phyloP scores from a whole-genome alignment of 768 basidiomycete species.

The Suillus placidus region DNA sequence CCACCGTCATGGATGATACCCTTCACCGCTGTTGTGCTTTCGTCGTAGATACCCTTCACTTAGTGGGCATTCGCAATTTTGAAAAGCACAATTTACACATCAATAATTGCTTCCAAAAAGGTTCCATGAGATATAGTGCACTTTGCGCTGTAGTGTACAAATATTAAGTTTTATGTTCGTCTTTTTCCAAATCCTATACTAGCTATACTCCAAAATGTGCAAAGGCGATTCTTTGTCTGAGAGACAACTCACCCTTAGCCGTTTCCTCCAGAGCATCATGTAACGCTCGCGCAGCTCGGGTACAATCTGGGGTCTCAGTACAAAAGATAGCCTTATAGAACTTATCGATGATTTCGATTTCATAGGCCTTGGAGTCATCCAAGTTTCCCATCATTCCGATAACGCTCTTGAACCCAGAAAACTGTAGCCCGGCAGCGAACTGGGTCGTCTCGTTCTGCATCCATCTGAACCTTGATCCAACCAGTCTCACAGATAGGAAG shows the following conservation, averaged over 20 bases:
- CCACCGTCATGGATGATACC: background rate
- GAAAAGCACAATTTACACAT: background rate
- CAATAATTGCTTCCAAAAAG: background rate
- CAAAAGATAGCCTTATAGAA: slow-evolving; percentile 10
- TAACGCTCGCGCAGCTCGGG: slow-evolving; percentile 12
- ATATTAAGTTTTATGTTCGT: background rate
- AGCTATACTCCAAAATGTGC: slow-evolving; percentile 11
- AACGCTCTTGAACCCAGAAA: slow-evolving; percentile 27
- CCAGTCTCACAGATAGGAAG: slow-evolving; percentile 23
- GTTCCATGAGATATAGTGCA: background rate
- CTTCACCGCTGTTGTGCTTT: background rate
- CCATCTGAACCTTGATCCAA: background rate
- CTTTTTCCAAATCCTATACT: background rate
- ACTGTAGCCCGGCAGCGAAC: slow-evolving; percentile 27
- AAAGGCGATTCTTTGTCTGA: slow-evolving; percentile 8
- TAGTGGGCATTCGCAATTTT: background rate
- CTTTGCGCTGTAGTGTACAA: background rate
- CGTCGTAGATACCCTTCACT: background rate
- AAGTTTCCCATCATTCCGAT: slow-evolving; percentile 26
- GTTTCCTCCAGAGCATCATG: background rate
- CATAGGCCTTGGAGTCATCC: background rate
- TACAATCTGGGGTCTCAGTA: slow-evolving; percentile 4
- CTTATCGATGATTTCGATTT: background rate
- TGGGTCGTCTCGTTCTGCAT: slow-evolving; percentile 24
- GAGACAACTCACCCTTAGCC: background rate